Evolutionary conservation across 306 rosid species (phyloP).

Genomic region (Quercus engelmannii): DNA sequence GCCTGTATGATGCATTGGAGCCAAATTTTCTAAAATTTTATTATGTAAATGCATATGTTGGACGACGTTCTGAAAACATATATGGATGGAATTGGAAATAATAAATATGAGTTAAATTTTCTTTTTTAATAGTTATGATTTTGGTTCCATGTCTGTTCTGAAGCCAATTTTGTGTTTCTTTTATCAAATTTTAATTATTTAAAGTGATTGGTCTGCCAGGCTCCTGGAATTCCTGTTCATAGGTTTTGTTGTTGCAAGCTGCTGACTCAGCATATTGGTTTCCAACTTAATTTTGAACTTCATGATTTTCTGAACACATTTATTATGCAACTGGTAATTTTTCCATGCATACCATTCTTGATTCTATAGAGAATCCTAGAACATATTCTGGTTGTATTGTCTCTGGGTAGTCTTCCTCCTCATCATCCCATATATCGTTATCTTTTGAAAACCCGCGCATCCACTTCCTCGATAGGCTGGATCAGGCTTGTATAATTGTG

Average conservation of each 20-base stretch:
- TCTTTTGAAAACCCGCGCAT: too few species aligned
- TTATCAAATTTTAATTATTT: too few species aligned
- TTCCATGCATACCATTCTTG: too few species aligned
- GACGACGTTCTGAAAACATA: neutral
- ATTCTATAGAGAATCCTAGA: too few species aligned
- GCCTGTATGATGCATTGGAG: too few species aligned
- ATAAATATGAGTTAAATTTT: neutral
- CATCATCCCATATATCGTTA: too few species aligned
- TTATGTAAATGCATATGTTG: neutral
- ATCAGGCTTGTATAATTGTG: too few species aligned
- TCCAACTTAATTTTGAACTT: neutral
- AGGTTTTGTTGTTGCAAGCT: slow-evolving; percentile 82
- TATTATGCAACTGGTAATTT: neutral
- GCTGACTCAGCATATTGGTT: slow-evolving; percentile 72
- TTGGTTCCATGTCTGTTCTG: neutral
- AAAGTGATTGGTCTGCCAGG: slow-evolving; percentile 40
- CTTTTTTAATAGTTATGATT: neutral
- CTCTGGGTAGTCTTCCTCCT: too few species aligned
- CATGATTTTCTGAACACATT: neutral
- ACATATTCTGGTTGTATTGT: too few species aligned
- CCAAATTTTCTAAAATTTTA: neutral
- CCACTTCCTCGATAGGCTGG: too few species aligned
- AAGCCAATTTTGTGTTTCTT: neutral
- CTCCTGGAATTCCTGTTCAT: slow-evolving; percentile 81
- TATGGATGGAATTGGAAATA: neutral